These are phyloP conservation scores for Litsea cubeba DNA, from an alignment of 164 flowering plant genomes.

Conservation along the genomic window DNA sequence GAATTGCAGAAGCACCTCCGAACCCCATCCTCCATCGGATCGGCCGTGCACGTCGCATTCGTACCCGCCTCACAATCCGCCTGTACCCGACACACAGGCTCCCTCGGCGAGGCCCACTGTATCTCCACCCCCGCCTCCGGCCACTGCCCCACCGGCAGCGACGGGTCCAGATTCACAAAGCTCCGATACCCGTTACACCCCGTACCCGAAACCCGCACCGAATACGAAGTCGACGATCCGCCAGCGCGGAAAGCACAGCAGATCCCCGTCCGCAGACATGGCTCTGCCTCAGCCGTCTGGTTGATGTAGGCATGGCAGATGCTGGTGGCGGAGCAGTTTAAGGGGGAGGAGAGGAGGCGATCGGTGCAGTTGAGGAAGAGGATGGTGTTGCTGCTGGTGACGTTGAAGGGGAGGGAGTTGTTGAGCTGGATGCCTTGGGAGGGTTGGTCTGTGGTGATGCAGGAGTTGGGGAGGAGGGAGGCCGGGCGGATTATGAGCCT, in stretches of 20 bases:
- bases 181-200: constrained; percentile 51
- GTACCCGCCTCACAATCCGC: constrained; percentile 30
- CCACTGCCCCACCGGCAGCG: constrained; percentile 37
- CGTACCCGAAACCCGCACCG: constrained; percentile 29
- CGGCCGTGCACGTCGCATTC: constrained; percentile 39
- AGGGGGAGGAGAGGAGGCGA: constrained; percentile 17
- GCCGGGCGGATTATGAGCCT: constrained; percentile 30
- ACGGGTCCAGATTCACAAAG: constrained; percentile 38
- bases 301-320: constrained; percentile 27
- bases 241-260: constrained; percentile 56
- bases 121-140: constrained; percentile 45
- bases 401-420: constrained; percentile 48
- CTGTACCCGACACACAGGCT: constrained; percentile 36
- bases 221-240: constrained; percentile 40
- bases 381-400: constrained; percentile 53
- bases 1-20: constrained; percentile 43
- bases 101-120: constrained; percentile 45
- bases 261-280: constrained; percentile 22
- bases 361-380: constrained; percentile 47
- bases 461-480: constrained; percentile 14
- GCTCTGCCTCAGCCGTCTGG: constrained; percentile 7
- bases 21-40: constrained; percentile 16
- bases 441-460: constrained; percentile 24
- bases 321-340: constrained; percentile 45
- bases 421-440: constrained; percentile 47